Evolutionary conservation across 1,139 yeast species (phyloP), one percentile per base, ranked within the genome.

Genomic region (Protomyces inouyei): DNA sequence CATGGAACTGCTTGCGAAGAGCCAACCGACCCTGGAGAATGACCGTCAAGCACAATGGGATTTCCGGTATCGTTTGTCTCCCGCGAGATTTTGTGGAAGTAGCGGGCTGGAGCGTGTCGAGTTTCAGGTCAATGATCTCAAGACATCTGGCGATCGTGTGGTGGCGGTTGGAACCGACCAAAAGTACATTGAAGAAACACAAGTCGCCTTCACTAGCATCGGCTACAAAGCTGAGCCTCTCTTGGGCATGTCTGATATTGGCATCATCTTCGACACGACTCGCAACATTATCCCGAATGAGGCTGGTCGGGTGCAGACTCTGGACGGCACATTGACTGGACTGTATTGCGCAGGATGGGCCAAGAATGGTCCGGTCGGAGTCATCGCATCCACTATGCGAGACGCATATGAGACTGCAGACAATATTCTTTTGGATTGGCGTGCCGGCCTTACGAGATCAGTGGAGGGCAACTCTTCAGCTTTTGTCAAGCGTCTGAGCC

Each of bases 321-420:
- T 67, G 0, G 69, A 72, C 2, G 74, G 74, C 0, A 71, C 69
- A 6, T 51, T 67, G 25, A 78, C 80, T 0, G 88, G 92, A 0
- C 77, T 89, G 69, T 93, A 91, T 71, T 85, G 89, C 1, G 79
- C 93, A 3, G 99, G 99, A 0, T 93, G 99, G 99, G 87, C 92
- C 64, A 85, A 87, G 67, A 86, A 82, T 65, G 96, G 97, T 0
- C 90, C 97, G 8, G 82, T 83, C 45, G 99, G 99, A 0, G 96
- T 91, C 4, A 93, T 93, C 68, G 96, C 96, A 14, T 82, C 88
- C 16, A 90, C 98, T 0, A 89, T 93, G 88, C 81, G 87, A 80
- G 95, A 89, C 67, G 82, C 96, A 0, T 87, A 86, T 71, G 84
- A 84, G 43, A 88, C 91, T 0, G 93, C 89, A 0, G 87, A 85